Percentiles rank a stretch among this genome's conserved stretches.
phyloP scores from a whole-genome alignment of 2,329 filamentous ascomycete genomes.

The Beauveria bassiana region DNA sequence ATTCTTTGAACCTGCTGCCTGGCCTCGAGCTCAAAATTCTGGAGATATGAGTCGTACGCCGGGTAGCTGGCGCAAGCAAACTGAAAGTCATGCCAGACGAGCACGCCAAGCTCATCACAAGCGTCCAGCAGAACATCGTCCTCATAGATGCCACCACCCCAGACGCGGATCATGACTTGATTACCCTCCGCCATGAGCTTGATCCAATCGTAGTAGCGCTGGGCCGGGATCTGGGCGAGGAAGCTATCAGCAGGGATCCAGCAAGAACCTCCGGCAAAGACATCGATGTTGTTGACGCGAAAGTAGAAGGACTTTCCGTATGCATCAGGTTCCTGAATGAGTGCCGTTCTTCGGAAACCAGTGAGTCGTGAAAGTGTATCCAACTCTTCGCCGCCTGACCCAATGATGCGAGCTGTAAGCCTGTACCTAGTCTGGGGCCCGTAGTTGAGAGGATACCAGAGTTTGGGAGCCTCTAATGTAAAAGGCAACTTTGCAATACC shows the following conservation, averaged over 20 bases:
- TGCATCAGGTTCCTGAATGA: constrained; percentile 47
- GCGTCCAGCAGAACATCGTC: constrained; percentile 60
- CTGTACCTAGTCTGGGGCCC: constrained; percentile 62
- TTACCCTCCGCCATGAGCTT: constrained; percentile 63
- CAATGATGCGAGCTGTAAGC: constrained; percentile 46
- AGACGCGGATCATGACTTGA: constrained; percentile 68
- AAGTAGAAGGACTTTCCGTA: constrained; percentile 70
- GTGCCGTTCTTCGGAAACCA: constrained; percentile 53
- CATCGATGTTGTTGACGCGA: constrained; percentile 60
- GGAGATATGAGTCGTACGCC: constrained; percentile 50
- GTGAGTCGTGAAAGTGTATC: constrained; percentile 51
- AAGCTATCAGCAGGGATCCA: constrained; percentile 76
- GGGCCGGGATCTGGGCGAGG: constrained; percentile 53
- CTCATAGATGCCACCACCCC: constrained; percentile 68
- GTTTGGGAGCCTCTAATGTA: constrained; percentile 37
- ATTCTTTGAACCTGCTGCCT: constrained; percentile 52
- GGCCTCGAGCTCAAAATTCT: constrained; percentile 54
- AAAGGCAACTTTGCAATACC: not conserved
- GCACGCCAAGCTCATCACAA: constrained; percentile 63
- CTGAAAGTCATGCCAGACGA: constrained; percentile 76
- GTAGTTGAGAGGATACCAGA: constrained; percentile 68
- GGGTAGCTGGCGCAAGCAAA: constrained; percentile 69
- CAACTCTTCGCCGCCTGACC: constrained; percentile 30
- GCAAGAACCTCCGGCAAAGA: constrained; percentile 69
- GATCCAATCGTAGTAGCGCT: constrained; percentile 62